Evolutionary conservation across 2,329 filamentous ascomycete species (phyloP).

Genomic region (Diaporthe citriasiana): DNA sequence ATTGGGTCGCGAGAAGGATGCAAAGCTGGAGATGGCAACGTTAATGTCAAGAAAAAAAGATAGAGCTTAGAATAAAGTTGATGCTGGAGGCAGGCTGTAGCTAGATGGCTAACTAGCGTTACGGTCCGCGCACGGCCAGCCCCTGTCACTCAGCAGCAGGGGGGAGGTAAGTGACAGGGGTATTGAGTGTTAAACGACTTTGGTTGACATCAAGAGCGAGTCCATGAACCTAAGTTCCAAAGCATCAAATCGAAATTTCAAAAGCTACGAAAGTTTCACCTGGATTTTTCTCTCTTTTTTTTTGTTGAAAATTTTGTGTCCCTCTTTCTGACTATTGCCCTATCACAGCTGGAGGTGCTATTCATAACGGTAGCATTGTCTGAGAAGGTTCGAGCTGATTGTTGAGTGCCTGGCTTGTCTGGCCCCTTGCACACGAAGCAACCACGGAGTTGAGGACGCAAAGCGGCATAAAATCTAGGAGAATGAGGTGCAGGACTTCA

Average conservation of each 20-base stretch:
- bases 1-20: neutral
- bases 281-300: neutral
- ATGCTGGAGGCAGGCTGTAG: constrained; percentile 2
- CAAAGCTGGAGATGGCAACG: neutral
- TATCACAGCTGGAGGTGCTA: neutral
- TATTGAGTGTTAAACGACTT: neutral
- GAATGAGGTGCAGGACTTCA: neutral
- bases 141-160: neutral
- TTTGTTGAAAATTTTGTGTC: neutral
- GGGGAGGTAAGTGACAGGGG: constrained; percentile 1
- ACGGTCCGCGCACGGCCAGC: neutral
- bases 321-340: neutral
- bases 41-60: neutral
- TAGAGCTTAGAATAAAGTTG: neutral
- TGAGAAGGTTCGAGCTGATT: neutral
- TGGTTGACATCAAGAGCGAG: neutral
- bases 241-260: neutral
- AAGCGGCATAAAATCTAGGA: neutral
- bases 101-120: neutral
- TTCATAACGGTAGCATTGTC: neutral
- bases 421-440: neutral
- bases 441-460: neutral
- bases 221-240: neutral
- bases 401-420: neutral
- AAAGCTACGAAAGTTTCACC: neutral